Base-by-base conservation (phyloP, 2,329 filamentous ascomycete species). In the Epichloe festucae region DNA sequence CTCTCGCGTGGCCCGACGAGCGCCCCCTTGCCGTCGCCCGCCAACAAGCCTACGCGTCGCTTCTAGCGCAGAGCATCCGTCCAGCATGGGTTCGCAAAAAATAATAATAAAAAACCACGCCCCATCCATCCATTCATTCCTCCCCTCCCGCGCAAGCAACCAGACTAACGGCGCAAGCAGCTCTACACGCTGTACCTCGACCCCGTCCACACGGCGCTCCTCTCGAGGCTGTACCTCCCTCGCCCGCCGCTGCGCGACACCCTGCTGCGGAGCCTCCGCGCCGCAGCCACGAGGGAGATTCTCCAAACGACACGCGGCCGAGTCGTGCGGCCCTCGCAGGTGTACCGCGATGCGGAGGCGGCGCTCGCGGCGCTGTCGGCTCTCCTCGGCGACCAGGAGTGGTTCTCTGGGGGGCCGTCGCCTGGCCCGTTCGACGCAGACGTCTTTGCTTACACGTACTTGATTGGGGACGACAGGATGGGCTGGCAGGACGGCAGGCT, bases 381-480 rank as follows among this genome's bases (percentile, higher is more conserved):
- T 2, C 52, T 76, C 6, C 62, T 79, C 5, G 65, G 60, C 5
- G 59, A 65, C 11, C 59, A 63, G 2, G 58, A 59, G 3, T 79
- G 74, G 73, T 80, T 80, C 63, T 78, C 78, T 52, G 71, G 23
- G 23, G 60, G 54, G 63, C 65, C 52, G 48, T 66, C 34, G 63
- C 88, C 91, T 0, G 81, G 82, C 0, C 63, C 91, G 23, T 91
- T 97, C 59, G 93, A 98, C 68, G 90, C 91, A 6, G 82, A 81
- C 50, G 79, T 97, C 2, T 97, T 96, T 69, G 83, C 89, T 3
- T 98, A 96, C 67, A 90, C 87, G 0, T 81, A 94, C 65, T 71
- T 95, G 48, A 72, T 97, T 49, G 68, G 95, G 49, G 81, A 86
- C 54, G 75, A 81, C 61, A 54, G 55, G 7, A 56, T 89, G 56